Conservation (phyloP, 768 basidiomycete species). For the Leccinum arenicola region DNA sequence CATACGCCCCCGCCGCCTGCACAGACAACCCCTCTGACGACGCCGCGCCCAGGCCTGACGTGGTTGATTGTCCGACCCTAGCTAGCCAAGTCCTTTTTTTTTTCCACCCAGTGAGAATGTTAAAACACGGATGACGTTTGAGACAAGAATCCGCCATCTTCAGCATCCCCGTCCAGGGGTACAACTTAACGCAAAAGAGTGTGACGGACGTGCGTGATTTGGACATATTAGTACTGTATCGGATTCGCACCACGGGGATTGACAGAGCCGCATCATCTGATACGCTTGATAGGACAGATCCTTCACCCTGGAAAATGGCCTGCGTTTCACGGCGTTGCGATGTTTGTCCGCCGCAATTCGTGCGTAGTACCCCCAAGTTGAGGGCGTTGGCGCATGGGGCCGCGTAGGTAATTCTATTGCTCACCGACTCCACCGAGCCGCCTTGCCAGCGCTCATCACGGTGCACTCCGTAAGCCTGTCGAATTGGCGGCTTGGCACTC, state of each 20-base stretch:
- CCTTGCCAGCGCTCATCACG: slow-evolving; percentile 14
- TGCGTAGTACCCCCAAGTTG: background rate
- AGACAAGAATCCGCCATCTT: background rate
- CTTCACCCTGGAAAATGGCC: slow-evolving; percentile 6
- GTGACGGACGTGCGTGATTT: slow-evolving; percentile 5
- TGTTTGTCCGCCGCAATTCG: slow-evolving; percentile 6
- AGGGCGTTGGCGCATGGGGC: background rate
- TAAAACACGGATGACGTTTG: background rate
- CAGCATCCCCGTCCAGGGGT: background rate
- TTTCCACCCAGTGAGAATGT: background rate
- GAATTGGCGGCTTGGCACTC: slow-evolving; percentile 7
- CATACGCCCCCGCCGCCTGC: background rate
- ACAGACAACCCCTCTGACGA: background rate
- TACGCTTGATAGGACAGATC: slow-evolving; percentile 26
- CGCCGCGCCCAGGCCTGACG: slow-evolving; percentile 5
- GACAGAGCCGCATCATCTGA: slow-evolving; percentile 24
- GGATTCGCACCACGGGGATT: slow-evolving; percentile 12
- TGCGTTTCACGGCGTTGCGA: slow-evolving; percentile 23
- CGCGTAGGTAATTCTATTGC: background rate
- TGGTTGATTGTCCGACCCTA: slow-evolving; percentile 1
- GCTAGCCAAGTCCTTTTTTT: background rate
- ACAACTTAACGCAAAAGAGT: background rate
- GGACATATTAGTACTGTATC: background rate
- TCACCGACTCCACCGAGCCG: slow-evolving; percentile 6
- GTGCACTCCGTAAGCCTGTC: slow-evolving; percentile 11